Evolutionary conservation across 2,329 filamentous ascomycete genomes (phyloP).

Genomic region (Claviceps maximensis): DNA sequence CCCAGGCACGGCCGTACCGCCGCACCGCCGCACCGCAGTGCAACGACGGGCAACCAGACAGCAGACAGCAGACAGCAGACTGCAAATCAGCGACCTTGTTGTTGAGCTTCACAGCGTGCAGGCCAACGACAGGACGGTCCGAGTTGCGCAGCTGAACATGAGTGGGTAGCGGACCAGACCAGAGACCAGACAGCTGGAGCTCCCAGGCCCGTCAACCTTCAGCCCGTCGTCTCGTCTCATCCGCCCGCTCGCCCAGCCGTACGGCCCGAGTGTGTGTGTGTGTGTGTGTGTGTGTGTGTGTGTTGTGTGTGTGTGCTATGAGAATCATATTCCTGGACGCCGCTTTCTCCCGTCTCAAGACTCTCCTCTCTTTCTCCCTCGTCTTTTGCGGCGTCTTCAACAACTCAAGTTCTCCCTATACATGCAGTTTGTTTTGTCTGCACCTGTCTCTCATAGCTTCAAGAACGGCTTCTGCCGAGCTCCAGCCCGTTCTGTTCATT

Average conservation of each 20-base stretch:
- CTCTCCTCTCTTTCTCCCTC: neutral
- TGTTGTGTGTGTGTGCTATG: no score
- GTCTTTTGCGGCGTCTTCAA: neutral
- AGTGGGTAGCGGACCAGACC: no score
- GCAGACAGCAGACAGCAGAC: neutral
- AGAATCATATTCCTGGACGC: neutral
- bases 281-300: no score
- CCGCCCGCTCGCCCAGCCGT: neutral
- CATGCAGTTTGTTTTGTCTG: neutral
- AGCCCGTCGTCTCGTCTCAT: neutral
- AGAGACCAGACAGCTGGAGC: neutral
- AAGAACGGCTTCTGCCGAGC: constrained; percentile 4
- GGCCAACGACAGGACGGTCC: neutral
- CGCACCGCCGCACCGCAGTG: neutral
- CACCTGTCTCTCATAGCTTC: constrained; percentile 2
- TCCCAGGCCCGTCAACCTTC: no score
- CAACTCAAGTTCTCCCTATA: neutral
- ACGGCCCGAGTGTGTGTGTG: no score
- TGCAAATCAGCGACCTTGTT: neutral
- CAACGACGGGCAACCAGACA: neutral
- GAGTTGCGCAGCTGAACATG: neutral
- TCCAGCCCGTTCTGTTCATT: constrained; percentile 7
- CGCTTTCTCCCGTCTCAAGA: neutral
- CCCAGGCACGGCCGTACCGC: neutral
- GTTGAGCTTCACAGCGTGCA: neutral